A percentile compares a stretch with the other conserved stretches of the same genome.
Evolutionary conservation across 306 rosid species (phyloP).

Genomic region (Inga oerstediana): DNA sequence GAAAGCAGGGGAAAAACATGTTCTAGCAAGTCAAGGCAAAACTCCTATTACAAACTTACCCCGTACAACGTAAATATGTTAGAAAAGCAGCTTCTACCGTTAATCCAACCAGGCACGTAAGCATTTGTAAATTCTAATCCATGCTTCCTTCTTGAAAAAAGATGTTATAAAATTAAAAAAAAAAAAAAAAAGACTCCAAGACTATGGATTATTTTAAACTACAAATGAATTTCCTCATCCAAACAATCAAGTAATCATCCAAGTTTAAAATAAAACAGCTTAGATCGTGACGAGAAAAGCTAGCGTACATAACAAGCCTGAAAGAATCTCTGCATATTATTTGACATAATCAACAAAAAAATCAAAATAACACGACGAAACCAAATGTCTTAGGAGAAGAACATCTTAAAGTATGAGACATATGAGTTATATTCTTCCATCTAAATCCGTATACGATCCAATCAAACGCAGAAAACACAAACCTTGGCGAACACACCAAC

Average conservation of each 20-base stretch:
- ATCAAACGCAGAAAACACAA: neutral
- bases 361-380: neutral
- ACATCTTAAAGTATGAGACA: neutral
- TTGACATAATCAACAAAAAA: neutral
- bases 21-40: too few species aligned
- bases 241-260: neutral
- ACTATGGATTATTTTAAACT: neutral
- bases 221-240: neutral
- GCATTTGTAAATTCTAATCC: neutral
- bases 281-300: neutral
- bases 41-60: too few species aligned
- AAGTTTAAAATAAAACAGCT: neutral
- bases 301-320: neutral
- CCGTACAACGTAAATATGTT: too few species aligned
- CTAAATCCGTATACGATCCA: neutral
- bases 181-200: neutral
- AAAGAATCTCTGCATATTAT: neutral
- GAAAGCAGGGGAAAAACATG: too few species aligned
- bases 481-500: conserved; percentile 97
- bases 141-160: neutral
- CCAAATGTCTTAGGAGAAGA: neutral
- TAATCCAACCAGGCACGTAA: neutral
- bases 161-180: neutral
- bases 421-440: neutral
- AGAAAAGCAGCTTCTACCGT: too few species aligned